Evolutionary conservation across 805 yeast species (phyloP).

Genomic region (Maudiozyma turicensis): DNA sequence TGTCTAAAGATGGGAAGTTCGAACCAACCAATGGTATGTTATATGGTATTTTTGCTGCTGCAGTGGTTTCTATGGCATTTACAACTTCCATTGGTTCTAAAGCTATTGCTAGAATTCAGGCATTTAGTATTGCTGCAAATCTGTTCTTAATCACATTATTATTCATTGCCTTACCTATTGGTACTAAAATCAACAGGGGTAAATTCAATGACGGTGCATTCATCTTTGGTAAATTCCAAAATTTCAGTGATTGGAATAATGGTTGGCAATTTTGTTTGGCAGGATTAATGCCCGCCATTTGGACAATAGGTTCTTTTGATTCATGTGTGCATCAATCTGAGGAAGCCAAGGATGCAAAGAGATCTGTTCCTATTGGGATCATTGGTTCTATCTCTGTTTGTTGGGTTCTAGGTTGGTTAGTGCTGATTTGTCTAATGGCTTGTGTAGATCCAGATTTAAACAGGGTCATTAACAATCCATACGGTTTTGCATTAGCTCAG

Average conservation of each 20-base stretch:
- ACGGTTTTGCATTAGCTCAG: constrained; percentile 59
- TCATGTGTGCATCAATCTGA: constrained; percentile 66
- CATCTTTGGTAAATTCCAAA: constrained; percentile 46
- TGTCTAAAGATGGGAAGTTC: constrained; percentile 45
- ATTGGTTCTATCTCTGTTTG: constrained; percentile 49
- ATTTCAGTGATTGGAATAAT: constrained; percentile 44
- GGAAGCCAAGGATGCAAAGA: constrained; percentile 50
- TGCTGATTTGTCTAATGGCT: constrained; percentile 45
- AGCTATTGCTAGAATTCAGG: constrained; percentile 48
- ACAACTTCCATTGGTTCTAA: constrained; percentile 50
- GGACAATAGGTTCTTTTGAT: constrained; percentile 72
- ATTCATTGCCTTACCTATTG: constrained; percentile 57
- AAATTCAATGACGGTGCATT: constrained; percentile 40
- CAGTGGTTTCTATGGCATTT: constrained; percentile 41
- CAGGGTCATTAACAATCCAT: constrained; percentile 33
- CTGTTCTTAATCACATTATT: constrained; percentile 42
- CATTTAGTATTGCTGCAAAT: constrained; percentile 48
- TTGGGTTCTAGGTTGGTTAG: constrained; percentile 48
- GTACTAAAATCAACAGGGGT: constrained; percentile 32
- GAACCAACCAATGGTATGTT: constrained; percentile 42
- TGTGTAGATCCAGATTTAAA: constrained; percentile 40
- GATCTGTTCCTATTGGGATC: constrained; percentile 58
- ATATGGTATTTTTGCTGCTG: constrained; percentile 60
- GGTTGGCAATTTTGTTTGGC: constrained; percentile 48
- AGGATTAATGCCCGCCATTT: constrained; percentile 56